Conservation (phyloP, 495 filamentous ascomycete genomes). For the Penicillium pancosmium region DNA sequence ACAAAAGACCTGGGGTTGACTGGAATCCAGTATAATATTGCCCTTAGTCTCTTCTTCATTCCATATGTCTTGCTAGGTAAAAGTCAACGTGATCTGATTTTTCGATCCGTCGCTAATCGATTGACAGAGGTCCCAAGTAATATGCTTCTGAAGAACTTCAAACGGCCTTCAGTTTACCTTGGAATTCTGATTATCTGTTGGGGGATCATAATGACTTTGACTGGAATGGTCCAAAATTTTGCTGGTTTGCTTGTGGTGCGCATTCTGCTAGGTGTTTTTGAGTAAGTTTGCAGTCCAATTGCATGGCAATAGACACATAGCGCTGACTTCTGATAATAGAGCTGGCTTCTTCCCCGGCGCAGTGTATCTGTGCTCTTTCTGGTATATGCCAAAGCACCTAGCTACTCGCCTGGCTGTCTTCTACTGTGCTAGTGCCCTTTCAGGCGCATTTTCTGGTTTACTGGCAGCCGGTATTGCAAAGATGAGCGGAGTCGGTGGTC, state of each 20-base stretch:
- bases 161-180: slow-evolving; percentile 37
- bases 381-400: slow-evolving; percentile 56
- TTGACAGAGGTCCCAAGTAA: slow-evolving; percentile 59
- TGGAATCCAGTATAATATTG: slow-evolving; percentile 63
- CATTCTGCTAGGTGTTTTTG: slow-evolving; percentile 66
- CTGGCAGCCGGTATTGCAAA: slow-evolving; percentile 67
- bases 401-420: slow-evolving; percentile 58
- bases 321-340: slow-evolving; percentile 8
- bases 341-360: slow-evolving; percentile 69
- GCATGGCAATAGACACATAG: neutral
- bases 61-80: slow-evolving; percentile 68
- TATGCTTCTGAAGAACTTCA: slow-evolving; percentile 52
- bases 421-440: slow-evolving; percentile 59
- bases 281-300: slow-evolving; percentile 31
- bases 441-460: slow-evolving; percentile 69
- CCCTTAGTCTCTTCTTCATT: slow-evolving; percentile 67
- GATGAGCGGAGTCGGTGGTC: slow-evolving; percentile 63
- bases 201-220: slow-evolving; percentile 53
- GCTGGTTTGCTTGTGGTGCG: slow-evolving; percentile 60
- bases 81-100: slow-evolving; percentile 35
- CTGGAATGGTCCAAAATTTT: slow-evolving; percentile 54
- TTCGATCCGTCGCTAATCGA: neutral
- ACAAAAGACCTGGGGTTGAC: slow-evolving; percentile 60
- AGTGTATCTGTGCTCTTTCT: slow-evolving; percentile 72
- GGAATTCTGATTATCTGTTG: slow-evolving; percentile 61